phyloP scores from a whole-genome alignment of 352 stramenopile species.

The Phytophthora parvispora region DNA sequence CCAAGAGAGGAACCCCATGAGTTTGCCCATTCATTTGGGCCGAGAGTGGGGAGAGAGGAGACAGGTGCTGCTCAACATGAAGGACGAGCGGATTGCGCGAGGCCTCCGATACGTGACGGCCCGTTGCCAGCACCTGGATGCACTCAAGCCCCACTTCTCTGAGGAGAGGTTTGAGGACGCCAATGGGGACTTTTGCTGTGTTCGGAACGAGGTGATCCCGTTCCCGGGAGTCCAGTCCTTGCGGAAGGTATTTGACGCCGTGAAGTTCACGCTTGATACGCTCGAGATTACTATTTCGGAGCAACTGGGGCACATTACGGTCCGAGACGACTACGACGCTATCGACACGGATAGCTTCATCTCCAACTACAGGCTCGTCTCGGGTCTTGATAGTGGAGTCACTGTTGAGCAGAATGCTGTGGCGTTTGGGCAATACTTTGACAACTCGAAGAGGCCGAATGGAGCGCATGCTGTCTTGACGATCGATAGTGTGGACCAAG shows the following conservation, averaged over 20 bases:
- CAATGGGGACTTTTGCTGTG: slow-evolving; percentile 31
- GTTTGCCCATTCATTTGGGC: slow-evolving; percentile 13
- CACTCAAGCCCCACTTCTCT: slow-evolving; percentile 35
- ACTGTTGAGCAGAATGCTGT: slow-evolving; percentile 24
- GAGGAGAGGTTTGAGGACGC: slow-evolving; percentile 26
- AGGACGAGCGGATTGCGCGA: slow-evolving; percentile 26
- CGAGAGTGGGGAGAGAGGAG: slow-evolving; percentile 24
- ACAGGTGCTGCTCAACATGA: slow-evolving; percentile 22
- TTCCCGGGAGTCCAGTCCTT: slow-evolving; percentile 34
- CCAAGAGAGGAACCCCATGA: slow-evolving; percentile 6
- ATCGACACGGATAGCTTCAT: slow-evolving; percentile 12
- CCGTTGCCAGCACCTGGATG: slow-evolving; percentile 20
- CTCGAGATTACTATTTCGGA: slow-evolving; percentile 50
- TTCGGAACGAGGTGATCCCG: slow-evolving; percentile 38
- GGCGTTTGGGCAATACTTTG: slow-evolving; percentile 15
- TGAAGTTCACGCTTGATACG: slow-evolving; percentile 38
- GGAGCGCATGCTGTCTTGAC: slow-evolving; percentile 18
- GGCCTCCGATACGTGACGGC: slow-evolving; percentile 30
- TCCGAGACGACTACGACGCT: slow-evolving; percentile 26
- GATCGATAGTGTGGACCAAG: slow-evolving; percentile 34
- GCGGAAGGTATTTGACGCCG: slow-evolving; percentile 37
- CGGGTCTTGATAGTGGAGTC: slow-evolving; percentile 12
- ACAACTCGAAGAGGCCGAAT: neutral
- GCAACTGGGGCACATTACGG: slow-evolving; percentile 33
- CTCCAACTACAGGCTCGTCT: slow-evolving; percentile 15